Conservation (phyloP, 179 eudicot species). For the Vitellaria paradoxa region DNA sequence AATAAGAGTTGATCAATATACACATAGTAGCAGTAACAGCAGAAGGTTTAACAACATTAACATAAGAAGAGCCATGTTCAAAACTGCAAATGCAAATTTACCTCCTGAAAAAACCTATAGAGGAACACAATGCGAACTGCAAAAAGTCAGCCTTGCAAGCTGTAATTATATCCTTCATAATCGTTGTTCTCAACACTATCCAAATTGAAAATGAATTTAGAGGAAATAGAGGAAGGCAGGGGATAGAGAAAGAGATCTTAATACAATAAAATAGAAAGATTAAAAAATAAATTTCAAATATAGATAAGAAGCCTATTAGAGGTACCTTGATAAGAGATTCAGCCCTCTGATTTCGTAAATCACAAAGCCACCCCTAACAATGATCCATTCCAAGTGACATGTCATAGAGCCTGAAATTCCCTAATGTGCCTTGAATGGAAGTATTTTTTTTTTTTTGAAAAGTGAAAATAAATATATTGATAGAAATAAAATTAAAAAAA, state of each 20-base stretch:
- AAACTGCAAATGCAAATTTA: slow-evolving; percentile 28
- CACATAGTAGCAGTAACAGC: background rate
- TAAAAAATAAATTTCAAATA: background rate
- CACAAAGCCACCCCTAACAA: slow-evolving; percentile 96
- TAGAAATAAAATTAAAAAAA: no score
- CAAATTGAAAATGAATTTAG: slow-evolving; percentile 81
- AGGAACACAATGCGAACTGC: slow-evolving; percentile 95
- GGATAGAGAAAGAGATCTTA: slow-evolving; percentile 1
- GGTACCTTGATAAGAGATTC: slow-evolving; percentile 89
- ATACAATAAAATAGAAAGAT: slow-evolving; percentile 1
- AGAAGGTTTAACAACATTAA: background rate
- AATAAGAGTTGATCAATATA: background rate
- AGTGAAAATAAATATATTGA: slow-evolving; percentile 3
- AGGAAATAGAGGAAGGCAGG: background rate
- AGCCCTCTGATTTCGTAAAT: slow-evolving; percentile 80
- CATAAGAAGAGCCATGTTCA: background rate
- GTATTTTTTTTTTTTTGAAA: no score
- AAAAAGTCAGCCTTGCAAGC: slow-evolving; percentile 78
- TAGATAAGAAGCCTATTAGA: background rate
- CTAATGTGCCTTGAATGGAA: slow-evolving; percentile 82
- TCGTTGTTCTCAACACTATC: slow-evolving; percentile 87
- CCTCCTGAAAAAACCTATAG: slow-evolving; percentile 94
- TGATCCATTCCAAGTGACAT: slow-evolving; percentile 75
- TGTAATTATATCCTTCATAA: slow-evolving; percentile 93
- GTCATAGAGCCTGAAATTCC: slow-evolving; percentile 89